These are phyloP conservation scores for Chlorella sp. DNA, from an alignment of 139 green algal species.

Conservation along the genomic window DNA sequence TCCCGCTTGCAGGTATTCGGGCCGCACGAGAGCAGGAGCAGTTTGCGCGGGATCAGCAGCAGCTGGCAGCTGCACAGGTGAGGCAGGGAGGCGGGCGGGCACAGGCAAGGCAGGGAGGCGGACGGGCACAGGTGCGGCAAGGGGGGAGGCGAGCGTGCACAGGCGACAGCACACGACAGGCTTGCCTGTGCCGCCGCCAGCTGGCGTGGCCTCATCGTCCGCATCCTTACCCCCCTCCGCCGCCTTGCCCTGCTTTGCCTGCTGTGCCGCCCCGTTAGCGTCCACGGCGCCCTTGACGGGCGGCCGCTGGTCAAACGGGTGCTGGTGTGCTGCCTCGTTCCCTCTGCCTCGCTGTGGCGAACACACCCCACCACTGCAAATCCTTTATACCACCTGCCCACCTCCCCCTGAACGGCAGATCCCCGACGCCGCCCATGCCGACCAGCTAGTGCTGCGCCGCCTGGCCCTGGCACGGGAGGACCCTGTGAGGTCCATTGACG, in stretches of 20 bases:
- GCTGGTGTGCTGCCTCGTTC: too few relatives aligned
- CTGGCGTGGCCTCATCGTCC: too few relatives aligned
- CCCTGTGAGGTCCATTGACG: slow-evolving; percentile 38
- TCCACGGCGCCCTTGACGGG: too few relatives aligned
- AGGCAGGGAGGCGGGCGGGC: not conserved
- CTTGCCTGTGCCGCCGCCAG: not conserved
- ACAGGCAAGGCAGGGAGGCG: not conserved
- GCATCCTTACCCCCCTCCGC: too few relatives aligned
- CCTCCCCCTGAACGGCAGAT: not conserved
- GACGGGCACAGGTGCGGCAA: too few relatives aligned
- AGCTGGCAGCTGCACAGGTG: slow-evolving; percentile 23
- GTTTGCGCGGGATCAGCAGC: slow-evolving; percentile 43
- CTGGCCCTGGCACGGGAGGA: slow-evolving; percentile 36
- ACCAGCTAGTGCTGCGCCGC: slow-evolving; percentile 44
- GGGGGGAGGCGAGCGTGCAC: not conserved
- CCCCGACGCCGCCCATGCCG: slow-evolving; percentile 18
- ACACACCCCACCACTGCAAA: not conserved
- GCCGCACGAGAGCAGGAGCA: slow-evolving; percentile 38
- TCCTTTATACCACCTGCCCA: not conserved
- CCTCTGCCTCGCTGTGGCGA: too few relatives aligned
- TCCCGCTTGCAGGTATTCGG: slow-evolving; percentile 19
- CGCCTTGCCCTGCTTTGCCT: too few relatives aligned
- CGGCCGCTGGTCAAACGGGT: too few relatives aligned
- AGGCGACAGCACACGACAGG: not conserved
- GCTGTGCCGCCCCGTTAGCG: too few relatives aligned